Conservation (phyloP, 139 green algal species). For the Bryopsis sp. region DNA sequence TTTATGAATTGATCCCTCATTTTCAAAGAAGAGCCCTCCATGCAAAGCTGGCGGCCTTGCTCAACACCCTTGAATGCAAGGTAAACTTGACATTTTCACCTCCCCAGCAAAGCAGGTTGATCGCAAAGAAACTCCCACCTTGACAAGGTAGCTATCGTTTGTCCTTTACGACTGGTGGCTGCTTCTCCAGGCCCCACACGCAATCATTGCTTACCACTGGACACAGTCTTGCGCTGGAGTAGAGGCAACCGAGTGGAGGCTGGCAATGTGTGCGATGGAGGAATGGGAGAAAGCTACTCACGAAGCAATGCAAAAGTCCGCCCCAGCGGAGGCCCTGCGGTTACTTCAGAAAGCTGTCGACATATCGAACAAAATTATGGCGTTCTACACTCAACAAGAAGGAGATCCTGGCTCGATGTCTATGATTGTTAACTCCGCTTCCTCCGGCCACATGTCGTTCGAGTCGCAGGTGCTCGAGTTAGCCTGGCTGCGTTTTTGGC, state of each 20-base stretch:
- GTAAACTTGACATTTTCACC: no score
- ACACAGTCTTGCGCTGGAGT: conserved; percentile 40
- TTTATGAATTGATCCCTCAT: conserved; percentile 62
- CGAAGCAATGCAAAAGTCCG: conserved; percentile 21
- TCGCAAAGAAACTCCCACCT: neutral
- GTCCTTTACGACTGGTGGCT: conserved; percentile 28
- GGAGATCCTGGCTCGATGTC: no score
- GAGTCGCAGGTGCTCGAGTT: no score
- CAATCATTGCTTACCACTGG: conserved; percentile 68
- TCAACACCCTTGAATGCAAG: no score
- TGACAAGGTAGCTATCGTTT: neutral
- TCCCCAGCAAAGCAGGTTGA: conserved; percentile 19
- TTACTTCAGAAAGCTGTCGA: conserved; percentile 25
- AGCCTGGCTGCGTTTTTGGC: no score
- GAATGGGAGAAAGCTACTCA: conserved; percentile 33
- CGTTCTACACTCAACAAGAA: no score
- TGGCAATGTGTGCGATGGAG: conserved; percentile 34
- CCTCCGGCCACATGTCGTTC: no score
- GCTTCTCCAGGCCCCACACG: conserved; percentile 32
- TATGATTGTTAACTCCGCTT: no score
- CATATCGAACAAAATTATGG: no score
- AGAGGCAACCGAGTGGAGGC: conserved; percentile 28
- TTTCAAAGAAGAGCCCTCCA: conserved; percentile 52
- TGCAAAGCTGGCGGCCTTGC: conserved; percentile 44
- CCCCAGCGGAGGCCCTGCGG: conserved; percentile 24